Base-by-base conservation (phyloP, 2,329 filamentous ascomycete genomes). In the Fusarium haematococcum region DNA sequence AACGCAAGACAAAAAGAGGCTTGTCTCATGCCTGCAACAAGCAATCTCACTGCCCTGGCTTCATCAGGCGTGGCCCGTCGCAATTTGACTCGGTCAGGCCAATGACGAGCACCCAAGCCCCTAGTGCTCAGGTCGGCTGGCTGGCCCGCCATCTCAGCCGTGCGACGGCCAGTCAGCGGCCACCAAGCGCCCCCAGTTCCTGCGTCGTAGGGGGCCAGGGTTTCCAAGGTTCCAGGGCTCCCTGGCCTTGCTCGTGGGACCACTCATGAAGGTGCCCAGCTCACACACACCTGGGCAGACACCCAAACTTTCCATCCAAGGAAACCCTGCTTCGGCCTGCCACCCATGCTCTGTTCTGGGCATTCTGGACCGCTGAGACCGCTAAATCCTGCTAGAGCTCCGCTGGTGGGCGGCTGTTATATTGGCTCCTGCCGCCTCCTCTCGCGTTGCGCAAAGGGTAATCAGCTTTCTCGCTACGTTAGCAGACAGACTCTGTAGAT, bases 31-130 rank as follows among this genome's bases (percentile, higher is more conserved):
- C 67, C 64, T 73, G 75, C 68, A 75, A 75, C 62, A 77, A 77
- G 74, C 74, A 78, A 79, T 78, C 77, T 79, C 74, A 74, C 66
- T 65, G 48, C 65, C 72, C 77, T 63, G 65, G 75, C 73, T 50
- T 74, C 74, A 65, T 71, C 67, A 77, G 74, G 75, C 71, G 74
- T 77, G 76, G 73, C 14, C 64, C 67, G 71, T 77, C 61, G 73
- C 71, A 79, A 79, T 79, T 73, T 77, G 65, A 62, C 48, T 45
- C 25, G 37, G n/a, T 35, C 43, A 25, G 64, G 32, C 77, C 77
- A 79, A 79, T 79, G 54, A 74, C 27, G 39, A 54, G 23, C 25
- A 18, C 25, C 9, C 41, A 30, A 54, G 23, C 27, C 59, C 59
- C 64, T 77, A 71, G 65, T 63, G 68, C 20, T 52, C 27, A 52